Evolutionary conservation across 805 yeast genomes (phyloP), one percentile per base, ranked within the genome.

Genomic region (Saccharomycopsis babjevae): DNA sequence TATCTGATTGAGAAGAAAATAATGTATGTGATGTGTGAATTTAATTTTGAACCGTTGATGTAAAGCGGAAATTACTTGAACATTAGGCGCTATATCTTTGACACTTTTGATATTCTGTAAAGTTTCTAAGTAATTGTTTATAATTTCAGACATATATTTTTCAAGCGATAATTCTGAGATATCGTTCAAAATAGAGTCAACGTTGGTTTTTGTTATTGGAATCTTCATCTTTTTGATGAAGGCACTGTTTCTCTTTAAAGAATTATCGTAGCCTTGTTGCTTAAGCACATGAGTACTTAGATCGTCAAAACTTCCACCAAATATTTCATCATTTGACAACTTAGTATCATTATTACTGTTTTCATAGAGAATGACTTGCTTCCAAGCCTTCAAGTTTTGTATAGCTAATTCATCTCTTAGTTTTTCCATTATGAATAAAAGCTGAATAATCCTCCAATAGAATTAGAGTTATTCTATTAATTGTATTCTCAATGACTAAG

Each of bases 161-260:
- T 82, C 89, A 57, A 92, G 73, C 1, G 92, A 82, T 4, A 87
- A 73, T 10, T 83, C 76, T 2, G 73, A 68, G 52, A 91, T 77
- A 61, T 89, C 96, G 59, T 82, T 80, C 43, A 89, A 62, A 1
- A 88, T 71, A 7, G 77, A 69, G 1, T 69, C 66, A 16, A 11
- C 20, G 52, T 66, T 68, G 6, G 85, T 92, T 46, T 77, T 78
- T 43, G 75, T 79, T 28, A 90, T 71, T 1, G 84, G 76, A 1
- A 79, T 75, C 64, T 84, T 79, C 58, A 91, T 69, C 66, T 86
- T 86, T 69, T 85, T 87, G 57, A 90, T 84, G 68, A 89, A 88
- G 0, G 90, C 86, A 3, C 89, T 83, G 69, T 92, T 89, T 70
- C 86, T 88, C 75, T 91, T 91, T 65, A 91, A 75, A 61, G 92